Evolutionary conservation across 169 alveolate species (phyloP).

Genomic region (Eimeria acervulina): DNA sequence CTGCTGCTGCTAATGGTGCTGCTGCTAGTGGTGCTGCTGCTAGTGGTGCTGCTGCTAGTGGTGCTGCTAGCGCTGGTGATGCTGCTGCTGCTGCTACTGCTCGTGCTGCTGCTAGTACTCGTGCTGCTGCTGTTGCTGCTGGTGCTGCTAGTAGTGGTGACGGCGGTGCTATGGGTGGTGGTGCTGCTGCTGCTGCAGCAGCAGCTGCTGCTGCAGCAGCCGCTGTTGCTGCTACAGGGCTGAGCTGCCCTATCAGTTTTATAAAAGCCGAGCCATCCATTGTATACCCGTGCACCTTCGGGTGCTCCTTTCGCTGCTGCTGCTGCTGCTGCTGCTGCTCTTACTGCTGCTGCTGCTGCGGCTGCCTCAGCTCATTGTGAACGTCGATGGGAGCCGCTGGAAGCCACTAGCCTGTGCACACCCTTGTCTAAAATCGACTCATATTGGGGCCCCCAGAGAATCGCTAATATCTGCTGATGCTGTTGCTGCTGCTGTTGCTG

Average conservation of each 20-base stretch:
- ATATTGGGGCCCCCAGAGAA: background rate
- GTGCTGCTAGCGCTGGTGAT: too few species aligned
- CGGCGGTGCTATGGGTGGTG: too few species aligned
- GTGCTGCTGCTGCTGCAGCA: too few species aligned
- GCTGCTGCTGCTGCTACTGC: background rate
- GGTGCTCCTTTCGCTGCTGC: background rate
- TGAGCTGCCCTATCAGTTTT: background rate
- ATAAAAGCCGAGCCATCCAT: background rate
- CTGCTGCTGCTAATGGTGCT: background rate
- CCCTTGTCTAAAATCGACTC: background rate
- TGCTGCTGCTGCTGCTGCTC: background rate
- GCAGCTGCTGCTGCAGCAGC: background rate
- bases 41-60: too few species aligned
- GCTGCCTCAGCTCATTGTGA: background rate
- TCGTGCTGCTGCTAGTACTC: background rate
- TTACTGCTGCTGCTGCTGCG: background rate
- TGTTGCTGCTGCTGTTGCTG: too few species aligned
- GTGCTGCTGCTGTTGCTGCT: background rate
- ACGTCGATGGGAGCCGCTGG: background rate
- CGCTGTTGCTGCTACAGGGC: conserved; percentile 6
- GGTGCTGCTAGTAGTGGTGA: background rate
- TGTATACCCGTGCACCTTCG: background rate
- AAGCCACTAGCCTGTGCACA: background rate
- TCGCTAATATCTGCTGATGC: background rate
- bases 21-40: background rate